Evolutionary conservation across 2,329 filamentous ascomycete genomes (phyloP).

Genomic region (Arthrinium puccinioides): DNA sequence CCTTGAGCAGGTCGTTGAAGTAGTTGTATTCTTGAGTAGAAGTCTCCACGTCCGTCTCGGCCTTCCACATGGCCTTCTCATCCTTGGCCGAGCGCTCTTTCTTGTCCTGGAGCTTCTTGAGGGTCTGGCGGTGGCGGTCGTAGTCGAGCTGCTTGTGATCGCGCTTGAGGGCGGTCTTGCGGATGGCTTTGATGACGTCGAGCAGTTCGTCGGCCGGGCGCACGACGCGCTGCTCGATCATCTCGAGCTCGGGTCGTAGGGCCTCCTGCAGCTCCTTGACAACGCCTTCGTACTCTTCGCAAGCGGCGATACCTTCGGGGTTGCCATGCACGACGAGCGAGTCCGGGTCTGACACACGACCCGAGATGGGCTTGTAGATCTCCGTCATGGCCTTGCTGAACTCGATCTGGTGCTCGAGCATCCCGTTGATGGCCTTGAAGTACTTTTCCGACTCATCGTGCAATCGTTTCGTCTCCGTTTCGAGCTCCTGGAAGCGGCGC

Average conservation of each 20-base stretch:
- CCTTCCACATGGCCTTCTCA: conserved; percentile 94
- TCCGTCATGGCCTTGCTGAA: conserved; percentile 95
- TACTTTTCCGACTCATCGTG: conserved; percentile 98
- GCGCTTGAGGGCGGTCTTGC: conserved; percentile 80
- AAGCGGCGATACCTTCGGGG: conserved; percentile 85
- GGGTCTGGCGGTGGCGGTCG: conserved; percentile 71
- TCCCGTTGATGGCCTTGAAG: conserved; percentile 95
- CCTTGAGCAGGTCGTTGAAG: conserved; percentile 95
- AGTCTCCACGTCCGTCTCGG: conserved; percentile 83
- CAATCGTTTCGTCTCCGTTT: conserved; percentile 86
- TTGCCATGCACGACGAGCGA: conserved; percentile 78
- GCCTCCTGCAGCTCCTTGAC: conserved; percentile 87
- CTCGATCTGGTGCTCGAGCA: conserved; percentile 95
- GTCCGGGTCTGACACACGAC: conserved; percentile 87
- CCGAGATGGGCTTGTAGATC: conserved; percentile 97
- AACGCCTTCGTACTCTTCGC: conserved; percentile 90
- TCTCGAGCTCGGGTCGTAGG: conserved; percentile 85
- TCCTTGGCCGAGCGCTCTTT: conserved; percentile 95
- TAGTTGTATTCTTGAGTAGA: conserved; percentile 96
- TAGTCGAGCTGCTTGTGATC: conserved; percentile 98
- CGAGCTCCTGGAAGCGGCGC: conserved; percentile 86
- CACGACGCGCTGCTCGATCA: conserved; percentile 91
- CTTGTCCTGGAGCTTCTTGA: conserved; percentile 96
- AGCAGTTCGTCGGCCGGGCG: conserved; percentile 88
- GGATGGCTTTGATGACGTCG: conserved; percentile 91